Evolutionary conservation across 2,329 filamentous ascomycete species (phyloP).

Genomic region (Beauveria scarabaeidicola): DNA sequence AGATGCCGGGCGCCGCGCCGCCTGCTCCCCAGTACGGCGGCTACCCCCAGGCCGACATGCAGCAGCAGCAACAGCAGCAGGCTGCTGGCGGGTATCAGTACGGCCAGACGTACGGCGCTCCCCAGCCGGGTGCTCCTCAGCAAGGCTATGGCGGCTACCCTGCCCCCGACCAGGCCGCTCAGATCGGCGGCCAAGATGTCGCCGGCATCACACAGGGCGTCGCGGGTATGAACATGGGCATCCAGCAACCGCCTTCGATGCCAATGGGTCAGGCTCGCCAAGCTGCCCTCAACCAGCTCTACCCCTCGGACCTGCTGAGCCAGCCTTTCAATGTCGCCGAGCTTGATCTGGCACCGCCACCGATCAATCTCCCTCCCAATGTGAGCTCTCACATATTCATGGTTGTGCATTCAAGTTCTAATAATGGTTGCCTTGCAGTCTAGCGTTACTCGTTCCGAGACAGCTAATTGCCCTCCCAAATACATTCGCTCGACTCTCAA

Average conservation of each 20-base stretch:
- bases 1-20: constrained; percentile 30
- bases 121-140: constrained; percentile 29
- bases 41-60: constrained; percentile 47
- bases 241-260: constrained; percentile 35
- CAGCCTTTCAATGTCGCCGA: constrained; percentile 93
- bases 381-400: constrained; percentile 46
- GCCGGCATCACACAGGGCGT: constrained; percentile 72
- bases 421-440: constrained; percentile 45
- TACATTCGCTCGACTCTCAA: constrained; percentile 95
- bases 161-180: constrained; percentile 49
- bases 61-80: constrained; percentile 25
- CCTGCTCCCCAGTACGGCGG: constrained; percentile 46
- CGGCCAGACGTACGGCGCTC: constrained; percentile 35
- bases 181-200: constrained; percentile 43
- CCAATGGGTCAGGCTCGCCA: constrained; percentile 37
- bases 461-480: constrained; percentile 86
- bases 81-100: constrained; percentile 30
- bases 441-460: constrained; percentile 82
- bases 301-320: constrained; percentile 82
- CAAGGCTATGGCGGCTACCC: constrained; percentile 55
- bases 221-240: constrained; percentile 72
- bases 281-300: constrained; percentile 72
- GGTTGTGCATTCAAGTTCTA: constrained; percentile 23
- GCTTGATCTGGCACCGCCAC: constrained; percentile 82
- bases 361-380: constrained; percentile 84